phyloP scores from a whole-genome alignment of 306 rosid genomes.

The Trichosanthes truncata region DNA sequence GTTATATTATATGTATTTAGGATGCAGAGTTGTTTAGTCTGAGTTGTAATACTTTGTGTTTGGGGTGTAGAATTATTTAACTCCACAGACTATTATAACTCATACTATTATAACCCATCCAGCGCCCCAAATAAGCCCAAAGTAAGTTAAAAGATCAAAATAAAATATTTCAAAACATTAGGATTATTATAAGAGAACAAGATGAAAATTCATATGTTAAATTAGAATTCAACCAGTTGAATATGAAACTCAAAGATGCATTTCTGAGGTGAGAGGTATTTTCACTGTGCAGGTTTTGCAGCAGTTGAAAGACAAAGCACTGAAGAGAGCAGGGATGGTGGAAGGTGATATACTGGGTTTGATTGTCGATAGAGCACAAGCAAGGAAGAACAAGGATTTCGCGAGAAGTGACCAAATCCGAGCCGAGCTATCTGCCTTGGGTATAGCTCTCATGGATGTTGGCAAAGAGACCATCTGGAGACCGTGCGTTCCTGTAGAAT shows the following conservation, averaged over 20 bases:
- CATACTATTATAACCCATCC: too few relatives aligned
- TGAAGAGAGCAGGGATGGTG: slow-evolving; percentile 58
- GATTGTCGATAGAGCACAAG: slow-evolving; percentile 65
- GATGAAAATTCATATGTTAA: not conserved
- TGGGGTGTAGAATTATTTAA: too few relatives aligned
- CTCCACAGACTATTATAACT: too few relatives aligned
- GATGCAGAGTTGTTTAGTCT: too few relatives aligned
- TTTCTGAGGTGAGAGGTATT: not conserved
- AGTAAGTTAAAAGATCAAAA: too few relatives aligned
- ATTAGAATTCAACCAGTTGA: not conserved
- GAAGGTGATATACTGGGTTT: slow-evolving; percentile 54
- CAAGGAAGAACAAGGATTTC: slow-evolving; percentile 70
- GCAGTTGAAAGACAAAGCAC: slow-evolving; percentile 67
- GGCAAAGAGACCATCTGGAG: slow-evolving; percentile 17
- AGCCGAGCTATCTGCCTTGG: slow-evolving; percentile 42
- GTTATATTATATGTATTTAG: too few relatives aligned
- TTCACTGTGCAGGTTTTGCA: slow-evolving; percentile 51
- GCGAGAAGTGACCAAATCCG: slow-evolving; percentile 65
- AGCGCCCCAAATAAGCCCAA: too few relatives aligned
- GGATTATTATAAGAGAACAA: not conserved
- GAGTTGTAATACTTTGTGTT: too few relatives aligned
- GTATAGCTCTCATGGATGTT: too few relatives aligned
- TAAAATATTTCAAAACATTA: not conserved
- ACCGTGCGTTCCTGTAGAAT: slow-evolving; percentile 15
- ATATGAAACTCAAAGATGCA: not conserved